Evolutionary conservation across 2,329 filamentous ascomycete species (phyloP).

Genomic region (Exophiala mesophila): DNA sequence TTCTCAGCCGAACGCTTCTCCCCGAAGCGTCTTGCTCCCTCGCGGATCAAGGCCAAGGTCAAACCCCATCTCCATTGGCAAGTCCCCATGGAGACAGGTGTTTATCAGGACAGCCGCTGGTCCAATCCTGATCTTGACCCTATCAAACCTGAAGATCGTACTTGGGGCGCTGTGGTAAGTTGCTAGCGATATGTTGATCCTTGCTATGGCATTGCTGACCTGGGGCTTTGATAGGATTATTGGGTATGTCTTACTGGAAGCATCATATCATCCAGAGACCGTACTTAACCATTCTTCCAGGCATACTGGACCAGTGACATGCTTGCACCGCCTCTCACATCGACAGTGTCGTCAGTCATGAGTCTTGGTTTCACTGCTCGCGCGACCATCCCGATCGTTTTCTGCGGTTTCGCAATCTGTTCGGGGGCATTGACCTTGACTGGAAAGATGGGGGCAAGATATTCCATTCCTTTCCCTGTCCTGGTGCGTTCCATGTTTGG

Average conservation of each 20-base stretch:
- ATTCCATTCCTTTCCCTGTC: constrained; percentile 32
- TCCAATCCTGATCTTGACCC: constrained; percentile 43
- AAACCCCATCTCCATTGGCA: constrained; percentile 35
- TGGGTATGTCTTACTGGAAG: constrained; percentile 10
- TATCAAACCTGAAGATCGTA: constrained; percentile 41
- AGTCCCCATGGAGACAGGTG: constrained; percentile 37
- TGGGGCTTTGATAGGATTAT: constrained; percentile 2
- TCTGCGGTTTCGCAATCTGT: constrained; percentile 45
- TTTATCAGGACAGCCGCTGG: constrained; percentile 42
- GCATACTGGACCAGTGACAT: constrained; percentile 49
- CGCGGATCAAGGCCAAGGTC: constrained; percentile 33
- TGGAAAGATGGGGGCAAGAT: constrained; percentile 37
- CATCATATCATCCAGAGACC: too few species aligned
- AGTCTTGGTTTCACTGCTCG: constrained; percentile 43
- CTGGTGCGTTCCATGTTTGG: constrained; percentile 33
- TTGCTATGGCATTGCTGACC: background rate
- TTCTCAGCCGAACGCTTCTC: constrained; percentile 18
- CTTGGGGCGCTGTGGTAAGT: constrained; percentile 39
- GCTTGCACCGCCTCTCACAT: constrained; percentile 39
- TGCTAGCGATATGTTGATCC: background rate
- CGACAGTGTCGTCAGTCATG: constrained; percentile 40
- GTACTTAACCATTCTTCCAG: constrained; percentile 33
- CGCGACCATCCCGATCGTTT: constrained; percentile 46
- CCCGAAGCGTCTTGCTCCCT: constrained; percentile 27
- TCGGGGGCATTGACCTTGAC: constrained; percentile 47